Evolutionary conservation across 768 basidiomycete genomes (phyloP).

Genomic region (Trametopsis cervina): DNA sequence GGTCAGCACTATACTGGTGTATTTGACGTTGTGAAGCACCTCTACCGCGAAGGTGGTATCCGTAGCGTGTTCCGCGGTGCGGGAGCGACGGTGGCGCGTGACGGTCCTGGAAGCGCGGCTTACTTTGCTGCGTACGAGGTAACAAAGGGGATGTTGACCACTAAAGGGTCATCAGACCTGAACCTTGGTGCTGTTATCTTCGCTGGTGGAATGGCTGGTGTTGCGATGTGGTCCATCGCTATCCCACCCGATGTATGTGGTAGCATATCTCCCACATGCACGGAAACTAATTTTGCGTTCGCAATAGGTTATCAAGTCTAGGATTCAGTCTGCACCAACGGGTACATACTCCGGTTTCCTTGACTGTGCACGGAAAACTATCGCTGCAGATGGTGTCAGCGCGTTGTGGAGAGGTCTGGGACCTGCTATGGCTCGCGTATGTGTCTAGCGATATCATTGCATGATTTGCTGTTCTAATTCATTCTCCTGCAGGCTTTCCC

Average conservation of each 20-base stretch:
- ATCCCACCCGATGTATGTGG: slow-evolving; percentile 90
- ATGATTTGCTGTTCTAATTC: not conserved
- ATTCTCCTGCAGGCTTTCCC: slow-evolving; percentile 73
- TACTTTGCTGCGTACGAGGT: slow-evolving; percentile 98
- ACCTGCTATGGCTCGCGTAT: slow-evolving; percentile 89
- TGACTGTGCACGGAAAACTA: slow-evolving; percentile 89
- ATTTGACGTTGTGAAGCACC: slow-evolving; percentile 79
- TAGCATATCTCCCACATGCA: not conserved
- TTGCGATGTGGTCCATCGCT: slow-evolving; percentile 97
- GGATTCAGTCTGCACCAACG: slow-evolving; percentile 92
- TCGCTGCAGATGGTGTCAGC: slow-evolving; percentile 77
- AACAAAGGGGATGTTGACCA: slow-evolving; percentile 81
- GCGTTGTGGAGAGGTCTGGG: slow-evolving; percentile 98
- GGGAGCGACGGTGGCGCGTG: slow-evolving; percentile 86
- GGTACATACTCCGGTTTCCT: slow-evolving; percentile 95
- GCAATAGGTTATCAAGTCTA: slow-evolving; percentile 84
- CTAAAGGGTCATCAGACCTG: slow-evolving; percentile 70
- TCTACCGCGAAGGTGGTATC: slow-evolving; percentile 92
- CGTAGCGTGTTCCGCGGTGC: slow-evolving; percentile 91
- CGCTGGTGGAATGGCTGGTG: slow-evolving; percentile 90
- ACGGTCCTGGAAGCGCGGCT: slow-evolving; percentile 96
- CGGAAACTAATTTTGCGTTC: not conserved
- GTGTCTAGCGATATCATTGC: slow-evolving; percentile 21
- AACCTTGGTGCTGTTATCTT: slow-evolving; percentile 82
- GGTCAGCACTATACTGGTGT: slow-evolving; percentile 82